Evolutionary conservation across 768 basidiomycete species (phyloP), one percentile per base, ranked within the genome.

Genomic region (Serendipita vermifera): DNA sequence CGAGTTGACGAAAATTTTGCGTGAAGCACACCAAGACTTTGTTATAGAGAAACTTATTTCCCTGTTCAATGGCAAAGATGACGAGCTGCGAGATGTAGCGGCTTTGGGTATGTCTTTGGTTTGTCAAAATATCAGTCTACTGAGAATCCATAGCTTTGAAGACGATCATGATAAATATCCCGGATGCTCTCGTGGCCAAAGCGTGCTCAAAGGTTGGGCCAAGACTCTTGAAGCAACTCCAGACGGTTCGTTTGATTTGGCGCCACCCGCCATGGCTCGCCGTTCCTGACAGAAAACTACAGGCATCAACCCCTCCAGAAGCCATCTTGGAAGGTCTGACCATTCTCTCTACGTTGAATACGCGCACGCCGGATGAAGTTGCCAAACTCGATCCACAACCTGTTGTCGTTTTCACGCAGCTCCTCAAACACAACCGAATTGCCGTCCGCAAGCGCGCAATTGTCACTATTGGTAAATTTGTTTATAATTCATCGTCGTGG

Each of bases 361-460:
- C 79, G 60, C 83, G 89, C 39, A 92, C 91, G 72, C 83, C 88
- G 2, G 73, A 73, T 48, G 77, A 84, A 63, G 71, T 90, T 41
- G 70, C 77, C 24, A 68, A 70, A 35, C 68, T 83, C 54, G 65
- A 71, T 43, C 77, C 81, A 14, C 76, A 76, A 41, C 83, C 89
- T 31, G 70, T 91, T 3, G 66, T 70, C 3, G 80, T 83, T 17
- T 77, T 86, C 55, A 83, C 79, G 0, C 87, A 80, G 33, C 76
- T 87, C 29, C 77, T 89, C 41, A 75, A 73, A n/a, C 87, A 85
- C 69, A 64, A 76, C 5, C 82, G 91, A 3, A 79, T 86, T 7
- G 89, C 90, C 0, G 87, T 98, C 55, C 81, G 93, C 53, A 98
- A 98, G 72, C 85, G 92, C 54, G 87, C 90, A 2, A 92, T 97